phyloP scores from a whole-genome alignment of 2,329 filamentous ascomycete genomes.

The Aspergillus fijiensis region DNA sequence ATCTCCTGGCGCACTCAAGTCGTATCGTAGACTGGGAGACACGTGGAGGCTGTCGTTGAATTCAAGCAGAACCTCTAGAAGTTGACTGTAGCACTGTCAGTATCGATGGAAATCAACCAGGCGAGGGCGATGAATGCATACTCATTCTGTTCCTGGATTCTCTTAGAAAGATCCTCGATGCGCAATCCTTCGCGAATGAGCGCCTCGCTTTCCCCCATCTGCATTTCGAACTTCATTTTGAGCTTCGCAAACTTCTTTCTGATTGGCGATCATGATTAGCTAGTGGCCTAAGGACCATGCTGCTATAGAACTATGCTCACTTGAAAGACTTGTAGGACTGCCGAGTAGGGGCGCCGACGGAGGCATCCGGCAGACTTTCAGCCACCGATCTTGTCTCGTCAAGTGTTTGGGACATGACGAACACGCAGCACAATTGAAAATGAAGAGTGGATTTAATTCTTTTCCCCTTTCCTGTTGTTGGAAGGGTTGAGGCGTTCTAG shows the following conservation, averaged over 20 bases:
- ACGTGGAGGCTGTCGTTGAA: conserved; percentile 83
- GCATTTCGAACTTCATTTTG: conserved; percentile 77
- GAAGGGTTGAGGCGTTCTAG: conserved; percentile 2
- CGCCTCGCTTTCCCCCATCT: conserved; percentile 67
- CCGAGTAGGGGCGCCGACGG: conserved; percentile 43
- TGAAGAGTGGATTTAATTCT: too few species aligned
- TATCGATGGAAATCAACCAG: not conserved
- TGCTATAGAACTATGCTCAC: conserved; percentile 31
- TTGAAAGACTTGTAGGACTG: conserved; percentile 68
- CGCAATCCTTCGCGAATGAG: conserved; percentile 76
- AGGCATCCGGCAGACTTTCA: conserved; percentile 35
- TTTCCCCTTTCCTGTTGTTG: not conserved
- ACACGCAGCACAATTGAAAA: not conserved
- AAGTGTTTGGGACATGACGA: conserved; percentile 35
- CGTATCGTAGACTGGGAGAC: conserved; percentile 70
- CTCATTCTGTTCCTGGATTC: conserved; percentile 91
- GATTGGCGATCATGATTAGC: conserved; percentile 12
- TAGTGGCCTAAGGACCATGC: not conserved
- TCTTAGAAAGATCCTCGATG: conserved; percentile 74
- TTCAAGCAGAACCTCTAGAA: conserved; percentile 85
- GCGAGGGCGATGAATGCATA: conserved; percentile 47
- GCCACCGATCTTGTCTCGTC: conserved; percentile 28
- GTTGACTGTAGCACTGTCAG: conserved; percentile 59
- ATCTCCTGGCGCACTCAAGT: conserved; percentile 55
- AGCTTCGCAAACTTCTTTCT: conserved; percentile 87